A percentile compares a stretch with the other conserved stretches of the same genome.
These are phyloP conservation scores for Solanum neorickii DNA, from an alignment of 257 asterid species.

Conservation along the genomic window DNA sequence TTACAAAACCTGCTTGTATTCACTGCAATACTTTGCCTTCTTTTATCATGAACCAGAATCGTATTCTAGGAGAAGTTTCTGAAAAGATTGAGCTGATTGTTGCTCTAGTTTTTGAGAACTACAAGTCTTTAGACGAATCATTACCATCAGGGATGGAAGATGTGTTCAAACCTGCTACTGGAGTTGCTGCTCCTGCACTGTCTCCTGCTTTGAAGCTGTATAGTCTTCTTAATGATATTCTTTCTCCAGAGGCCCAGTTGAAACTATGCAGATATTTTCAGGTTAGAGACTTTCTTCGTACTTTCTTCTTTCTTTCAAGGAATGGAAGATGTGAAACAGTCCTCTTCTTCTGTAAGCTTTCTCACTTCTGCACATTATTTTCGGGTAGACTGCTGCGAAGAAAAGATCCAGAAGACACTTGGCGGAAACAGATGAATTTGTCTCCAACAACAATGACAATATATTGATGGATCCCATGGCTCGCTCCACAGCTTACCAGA, in stretches of 20 bases:
- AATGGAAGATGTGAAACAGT: neutral
- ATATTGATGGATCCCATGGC: conserved; percentile 65
- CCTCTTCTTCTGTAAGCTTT: neutral
- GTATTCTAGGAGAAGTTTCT: conserved; percentile 78
- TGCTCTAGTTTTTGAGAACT: conserved; percentile 67
- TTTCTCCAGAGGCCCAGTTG: conserved; percentile 69
- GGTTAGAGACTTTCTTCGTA: conserved; percentile 18
- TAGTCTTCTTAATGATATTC: conserved; percentile 66
- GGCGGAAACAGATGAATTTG: conserved; percentile 75
- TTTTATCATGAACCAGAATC: conserved; percentile 43
- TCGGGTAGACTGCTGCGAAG: conserved; percentile 71
- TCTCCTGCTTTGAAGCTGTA: conserved; percentile 74
- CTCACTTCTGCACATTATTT: neutral
- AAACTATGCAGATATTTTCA: conserved; percentile 85
- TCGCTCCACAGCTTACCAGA: conserved; percentile 69
- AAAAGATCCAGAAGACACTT: conserved; percentile 76
- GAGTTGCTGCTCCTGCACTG: conserved; percentile 80
- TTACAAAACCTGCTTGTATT: neutral
- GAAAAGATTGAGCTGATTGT: conserved; percentile 70
- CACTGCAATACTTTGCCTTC: neutral
- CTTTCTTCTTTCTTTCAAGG: neutral
- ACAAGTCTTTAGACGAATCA: conserved; percentile 81
- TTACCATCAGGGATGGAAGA: conserved; percentile 57
- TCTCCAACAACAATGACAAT: conserved; percentile 50
- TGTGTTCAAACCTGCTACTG: conserved; percentile 56